Base-by-base conservation (phyloP, 164 flowering plant species). In the Amborella trichopoda region DNA sequence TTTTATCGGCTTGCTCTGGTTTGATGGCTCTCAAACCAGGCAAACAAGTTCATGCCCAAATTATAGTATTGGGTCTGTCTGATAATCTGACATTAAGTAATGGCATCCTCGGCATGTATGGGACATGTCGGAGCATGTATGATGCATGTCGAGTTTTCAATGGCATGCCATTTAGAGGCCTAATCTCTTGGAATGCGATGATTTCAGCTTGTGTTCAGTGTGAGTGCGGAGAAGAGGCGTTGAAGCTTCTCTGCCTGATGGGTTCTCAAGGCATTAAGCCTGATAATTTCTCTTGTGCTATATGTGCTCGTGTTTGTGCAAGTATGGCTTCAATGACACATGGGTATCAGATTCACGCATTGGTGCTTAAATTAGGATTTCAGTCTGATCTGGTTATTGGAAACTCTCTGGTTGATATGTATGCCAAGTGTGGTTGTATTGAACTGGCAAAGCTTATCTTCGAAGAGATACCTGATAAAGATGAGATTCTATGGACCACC, bases 121-220 rank as follows among this genome's bases (percentile, higher is more conserved):
- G 22, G 3, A 43, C 33, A 21, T 54, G 55, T 36, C 30, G 32
- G 23, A n/a, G 20, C 19, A 3, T 47, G 21, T 2, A 5, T 17
- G 6, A 21, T 34, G 51, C 52, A n/a, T 32, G 41, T 10, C 41
- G 18, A 24, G 26, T 59, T 13, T 47, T 59, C 22, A 26, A 53
- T 48, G 40, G 5, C 5, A 48, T 54, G 37, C 28, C 20, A 0
- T 20, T 9, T 1, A 42, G 28, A 28, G 46, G 40, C 23, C 43
- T 22, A 25, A 49, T 54, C 24, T 28, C 59, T 16, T 54, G 51
- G 64, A 60, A 60, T 26, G 64, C 53, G 23, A 46, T 60, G 64
- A 60, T 54, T 17, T 54, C 55, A 12, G 50, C 50, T 11, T 44
- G 45, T 43, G 16, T 54, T 22, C 50, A 36, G 3, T 36, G 33